Conservation (phyloP, 2,329 filamentous ascomycete species). For the Ceratocystis colombiana region DNA sequence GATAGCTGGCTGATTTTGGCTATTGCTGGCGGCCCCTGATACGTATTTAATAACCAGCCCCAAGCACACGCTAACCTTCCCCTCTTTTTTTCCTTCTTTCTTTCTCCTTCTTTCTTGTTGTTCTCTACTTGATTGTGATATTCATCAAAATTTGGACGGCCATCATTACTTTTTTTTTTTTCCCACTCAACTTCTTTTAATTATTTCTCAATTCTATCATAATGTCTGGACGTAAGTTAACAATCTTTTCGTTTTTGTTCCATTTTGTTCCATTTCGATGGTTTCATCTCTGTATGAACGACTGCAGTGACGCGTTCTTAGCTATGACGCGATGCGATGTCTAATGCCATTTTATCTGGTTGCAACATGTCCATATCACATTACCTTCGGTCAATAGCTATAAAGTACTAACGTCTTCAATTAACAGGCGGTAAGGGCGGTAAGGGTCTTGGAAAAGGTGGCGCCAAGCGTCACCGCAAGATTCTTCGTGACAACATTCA, state of each 20-base stretch:
- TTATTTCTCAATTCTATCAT: slow-evolving; percentile 19
- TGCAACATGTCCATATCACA: background rate
- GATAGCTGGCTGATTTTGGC: slow-evolving; percentile 20
- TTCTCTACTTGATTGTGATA: slow-evolving; percentile 14
- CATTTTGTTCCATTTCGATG: background rate
- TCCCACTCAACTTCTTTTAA: slow-evolving; percentile 6
- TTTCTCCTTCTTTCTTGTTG: slow-evolving; percentile 17
- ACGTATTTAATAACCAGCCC: slow-evolving; percentile 21
- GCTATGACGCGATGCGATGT: slow-evolving; percentile 11
- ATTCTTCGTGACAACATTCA: slow-evolving; percentile 99
- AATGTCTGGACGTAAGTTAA: slow-evolving; percentile 27
- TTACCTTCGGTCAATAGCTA: background rate
- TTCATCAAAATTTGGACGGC: background rate
- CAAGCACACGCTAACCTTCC: slow-evolving; percentile 9
- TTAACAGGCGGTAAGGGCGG: slow-evolving; percentile 77
- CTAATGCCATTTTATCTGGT: background rate
- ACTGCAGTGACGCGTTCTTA: slow-evolving; percentile 18
- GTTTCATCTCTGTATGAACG: background rate
- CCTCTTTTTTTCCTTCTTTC: slow-evolving; percentile 19
- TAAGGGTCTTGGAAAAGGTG: slow-evolving; percentile 96
- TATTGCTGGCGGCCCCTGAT: slow-evolving; percentile 18
- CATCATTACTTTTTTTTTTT: background rate
- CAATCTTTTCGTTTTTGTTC: background rate
- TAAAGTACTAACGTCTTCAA: slow-evolving; percentile 16
- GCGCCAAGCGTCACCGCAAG: slow-evolving; percentile 98